These are phyloP conservation scores for Aspergillus sojae DNA, from an alignment of 2,329 filamentous ascomycete genomes.

Conservation along the genomic window DNA sequence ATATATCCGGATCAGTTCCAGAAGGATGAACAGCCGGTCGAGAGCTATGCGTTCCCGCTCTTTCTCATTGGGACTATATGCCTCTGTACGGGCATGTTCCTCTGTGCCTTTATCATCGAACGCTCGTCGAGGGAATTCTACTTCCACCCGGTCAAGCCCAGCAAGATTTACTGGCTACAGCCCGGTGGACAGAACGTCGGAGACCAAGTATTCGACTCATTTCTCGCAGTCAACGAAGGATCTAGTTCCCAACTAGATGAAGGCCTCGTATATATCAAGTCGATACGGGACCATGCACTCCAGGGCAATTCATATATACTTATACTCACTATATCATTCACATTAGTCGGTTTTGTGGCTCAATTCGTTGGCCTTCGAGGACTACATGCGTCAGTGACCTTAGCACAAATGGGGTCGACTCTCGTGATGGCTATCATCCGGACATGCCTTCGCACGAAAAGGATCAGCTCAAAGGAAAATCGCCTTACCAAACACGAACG, in stretches of 20 bases:
- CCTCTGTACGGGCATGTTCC: constrained; percentile 37
- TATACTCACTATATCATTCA: constrained; percentile 26
- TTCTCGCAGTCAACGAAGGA: constrained; percentile 33
- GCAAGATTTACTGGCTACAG: constrained; percentile 43
- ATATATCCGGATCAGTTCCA: constrained; percentile 28
- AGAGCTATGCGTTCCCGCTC: constrained; percentile 38
- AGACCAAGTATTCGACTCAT: constrained; percentile 43
- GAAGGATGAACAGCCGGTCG: constrained; percentile 27
- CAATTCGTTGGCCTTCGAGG: constrained; percentile 45
- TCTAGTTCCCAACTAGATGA: constrained; percentile 14
- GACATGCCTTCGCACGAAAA: constrained; percentile 36
- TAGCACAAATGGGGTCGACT: constrained; percentile 39
- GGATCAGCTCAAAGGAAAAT: constrained; percentile 34
- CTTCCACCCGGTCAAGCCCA: constrained; percentile 26
- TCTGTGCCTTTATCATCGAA: constrained; percentile 39
- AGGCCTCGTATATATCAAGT: constrained; percentile 32
- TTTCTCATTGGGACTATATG: constrained; percentile 36
- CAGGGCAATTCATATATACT: constrained; percentile 21
- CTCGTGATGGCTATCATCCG: constrained; percentile 42
- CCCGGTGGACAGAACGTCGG: constrained; percentile 41
- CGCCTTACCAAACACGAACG: constrained; percentile 23
- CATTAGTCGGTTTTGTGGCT: constrained; percentile 38
- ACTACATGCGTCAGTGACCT: constrained; percentile 39
- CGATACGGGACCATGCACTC: constrained; percentile 21
- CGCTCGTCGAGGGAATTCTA: constrained; percentile 33